Percentiles rank a stretch among this genome's conserved stretches.
These are phyloP conservation scores for Blastocystis sp. DNA, from an alignment of 352 stramenopile species.

Conservation along the genomic window DNA sequence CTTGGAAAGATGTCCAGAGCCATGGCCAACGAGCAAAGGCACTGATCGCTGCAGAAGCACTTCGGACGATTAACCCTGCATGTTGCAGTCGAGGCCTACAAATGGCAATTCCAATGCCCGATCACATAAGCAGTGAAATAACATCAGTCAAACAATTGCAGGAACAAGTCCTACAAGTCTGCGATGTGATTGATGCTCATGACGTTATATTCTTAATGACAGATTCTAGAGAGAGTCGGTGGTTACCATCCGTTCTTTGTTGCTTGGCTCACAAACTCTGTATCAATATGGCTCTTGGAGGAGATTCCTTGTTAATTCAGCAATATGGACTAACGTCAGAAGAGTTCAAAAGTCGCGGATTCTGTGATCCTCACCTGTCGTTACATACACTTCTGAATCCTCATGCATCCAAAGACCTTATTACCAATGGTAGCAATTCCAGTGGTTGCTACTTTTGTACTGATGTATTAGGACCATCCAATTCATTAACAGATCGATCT, in stretches of 20 bases:
- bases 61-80: slow-evolving; percentile 87
- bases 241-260: slow-evolving; percentile 92
- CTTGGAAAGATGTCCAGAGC: slow-evolving; percentile 79
- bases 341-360: slow-evolving; percentile 21
- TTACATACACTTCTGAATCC: not conserved
- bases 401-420: too few species aligned
- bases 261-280: slow-evolving; percentile 85
- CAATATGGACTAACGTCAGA: slow-evolving; percentile 81
- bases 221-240: slow-evolving; percentile 94
- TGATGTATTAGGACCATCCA: slow-evolving; percentile 93
- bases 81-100: slow-evolving; percentile 81
- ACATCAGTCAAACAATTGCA: slow-evolving; percentile 70
- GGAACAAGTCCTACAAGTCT: slow-evolving; percentile 78
- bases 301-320: slow-evolving; percentile 97
- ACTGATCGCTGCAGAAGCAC: slow-evolving; percentile 83
- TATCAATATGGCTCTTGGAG: slow-evolving; percentile 84
- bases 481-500: slow-evolving; percentile 92
- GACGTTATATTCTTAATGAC: slow-evolving; percentile 95
- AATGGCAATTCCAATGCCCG: slow-evolving; percentile 97
- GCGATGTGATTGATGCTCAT: slow-evolving; percentile 83
- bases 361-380: not conserved
- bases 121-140: slow-evolving; percentile 75
- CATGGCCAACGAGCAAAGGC: slow-evolving; percentile 81
- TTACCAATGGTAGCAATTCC: slow-evolving; percentile 70
- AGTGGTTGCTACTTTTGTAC: slow-evolving; percentile 97